Conservation (phyloP, 2,329 filamentous ascomycete genomes). For the Xylariaceae sp. region DNA sequence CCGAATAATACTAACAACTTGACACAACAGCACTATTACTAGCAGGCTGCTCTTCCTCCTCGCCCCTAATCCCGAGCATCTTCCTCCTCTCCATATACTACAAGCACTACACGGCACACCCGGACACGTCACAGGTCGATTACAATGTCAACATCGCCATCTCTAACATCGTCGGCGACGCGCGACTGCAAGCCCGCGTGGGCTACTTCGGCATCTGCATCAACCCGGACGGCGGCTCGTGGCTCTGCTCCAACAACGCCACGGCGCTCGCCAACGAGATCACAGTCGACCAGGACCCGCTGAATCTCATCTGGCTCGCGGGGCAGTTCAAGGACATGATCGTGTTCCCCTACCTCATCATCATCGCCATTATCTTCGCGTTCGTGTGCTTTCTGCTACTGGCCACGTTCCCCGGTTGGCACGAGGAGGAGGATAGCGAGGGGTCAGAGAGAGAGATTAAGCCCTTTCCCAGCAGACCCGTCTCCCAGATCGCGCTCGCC, state of each 20-base stretch:
- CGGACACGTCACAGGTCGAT: constrained; percentile 84
- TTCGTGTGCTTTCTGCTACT: constrained; percentile 94
- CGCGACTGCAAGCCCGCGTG: constrained; percentile 83
- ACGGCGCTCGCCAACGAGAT: constrained; percentile 88
- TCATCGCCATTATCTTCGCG: constrained; percentile 95
- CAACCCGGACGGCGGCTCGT: constrained; percentile 84
- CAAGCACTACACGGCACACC: constrained; percentile 76
- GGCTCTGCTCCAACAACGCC: constrained; percentile 96
- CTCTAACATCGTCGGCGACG: constrained; percentile 81
- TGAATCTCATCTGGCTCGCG: constrained; percentile 96
- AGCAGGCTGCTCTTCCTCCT: constrained; percentile 95
- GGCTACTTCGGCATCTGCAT: constrained; percentile 98
- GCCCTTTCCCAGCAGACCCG: constrained; percentile 86
- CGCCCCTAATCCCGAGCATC: constrained; percentile 89
- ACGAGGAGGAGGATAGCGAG: constrained; percentile 78
- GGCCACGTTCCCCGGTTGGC: constrained; percentile 96
- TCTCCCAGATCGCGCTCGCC: constrained; percentile 88
- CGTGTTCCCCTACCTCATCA: constrained; percentile 95
- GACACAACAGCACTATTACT: constrained; percentile 72
- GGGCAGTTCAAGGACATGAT: constrained; percentile 98
- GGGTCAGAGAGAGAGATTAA: constrained; percentile 89
- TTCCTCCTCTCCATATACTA: constrained; percentile 99
- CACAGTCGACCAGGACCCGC: constrained; percentile 84
- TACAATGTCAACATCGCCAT: constrained; percentile 85
- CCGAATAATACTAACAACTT: constrained; percentile 3